Percentiles rank a stretch among this genome's conserved stretches.
Conservation (phyloP, 495 filamentous ascomycete species). For the Hypoxylon intermedium region DNA sequence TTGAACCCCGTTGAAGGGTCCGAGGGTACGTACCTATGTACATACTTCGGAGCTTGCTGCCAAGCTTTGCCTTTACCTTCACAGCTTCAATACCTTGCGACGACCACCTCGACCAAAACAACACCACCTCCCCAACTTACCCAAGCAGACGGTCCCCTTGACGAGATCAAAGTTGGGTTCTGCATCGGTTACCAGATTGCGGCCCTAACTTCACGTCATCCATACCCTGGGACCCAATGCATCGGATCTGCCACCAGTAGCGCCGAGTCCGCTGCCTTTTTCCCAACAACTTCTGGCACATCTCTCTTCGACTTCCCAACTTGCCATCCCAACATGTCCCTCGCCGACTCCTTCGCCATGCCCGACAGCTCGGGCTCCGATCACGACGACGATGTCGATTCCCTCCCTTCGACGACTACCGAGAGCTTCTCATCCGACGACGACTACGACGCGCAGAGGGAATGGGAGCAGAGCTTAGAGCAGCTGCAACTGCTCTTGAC, state of each 20-base stretch:
- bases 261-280: constrained; percentile 36
- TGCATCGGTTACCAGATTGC: constrained; percentile 11
- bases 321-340: constrained; percentile 47
- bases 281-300: neutral
- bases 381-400: constrained; percentile 78
- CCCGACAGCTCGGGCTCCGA: constrained; percentile 53
- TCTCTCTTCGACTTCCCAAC: too few relatives aligned
- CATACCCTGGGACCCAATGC: constrained; percentile 53
- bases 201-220: constrained; percentile 38
- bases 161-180: neutral
- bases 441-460: constrained; percentile 84
- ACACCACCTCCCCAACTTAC: constrained; percentile 6
- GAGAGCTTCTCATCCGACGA: constrained; percentile 63
- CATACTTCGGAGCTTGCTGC: constrained; percentile 7
- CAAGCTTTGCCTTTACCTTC: constrained; percentile 7
- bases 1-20: constrained; percentile 4
- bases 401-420: constrained; percentile 76
- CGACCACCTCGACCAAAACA: constrained; percentile 5
- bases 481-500: constrained; percentile 90
- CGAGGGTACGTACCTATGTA: constrained; percentile 25
- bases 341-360: constrained; percentile 54
- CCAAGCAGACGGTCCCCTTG: neutral
- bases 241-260: constrained; percentile 38
- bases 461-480: constrained; percentile 92
- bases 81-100: too few relatives aligned